Evolutionary conservation across 129 eudicot species (phyloP), one percentile per base, ranked within the genome.

Genomic region (Flaveria sonorensis): DNA sequence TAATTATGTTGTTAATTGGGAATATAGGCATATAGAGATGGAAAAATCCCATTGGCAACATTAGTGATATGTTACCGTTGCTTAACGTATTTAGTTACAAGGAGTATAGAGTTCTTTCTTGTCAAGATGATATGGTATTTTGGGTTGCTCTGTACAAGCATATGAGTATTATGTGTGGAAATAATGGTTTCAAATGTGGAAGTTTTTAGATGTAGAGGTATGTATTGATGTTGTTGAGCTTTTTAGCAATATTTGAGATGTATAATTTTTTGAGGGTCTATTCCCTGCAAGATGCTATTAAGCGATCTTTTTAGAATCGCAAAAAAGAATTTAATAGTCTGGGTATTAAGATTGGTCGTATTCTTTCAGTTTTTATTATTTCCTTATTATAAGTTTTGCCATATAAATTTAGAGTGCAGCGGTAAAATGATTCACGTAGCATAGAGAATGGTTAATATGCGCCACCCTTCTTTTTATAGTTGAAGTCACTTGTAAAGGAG

Each of bases 141-240:
- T 36, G 40, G 7, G 7, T 36, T 36, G 40, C 40, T 36, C 40
- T 36, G 40, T 5, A 36, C 40, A 36, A 36, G 40, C 8, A 36
- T 36, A 36, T 36, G 40, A 36, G 8, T 36, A 36, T 36, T 57
- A 24, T 2, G 26, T 26, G 18, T 24, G 7, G 26, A 13, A 12
- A 1, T 61, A 61, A 1, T 61, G 67, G 40, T 61, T 11, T 24
- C 67, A 61, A 24, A 23, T 24, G 40, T 26, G 30, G 19, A 70
- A 48, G 16, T 70, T 70, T 10, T 72, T 46, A 10, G 59, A 46
- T 4, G 61, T 45, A 16, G 26, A 24, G 78, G 28, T 42, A 74
- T 74, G 15, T n/a, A 11, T 24, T 24, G 43, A 21, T 59, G 24
- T 5, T 21, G 60, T 46, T 45, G 43, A 24, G 48, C 61, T 24